Conservation (phyloP, 1,284 basidiomycete species). For the Leccinum pachyderme region DNA sequence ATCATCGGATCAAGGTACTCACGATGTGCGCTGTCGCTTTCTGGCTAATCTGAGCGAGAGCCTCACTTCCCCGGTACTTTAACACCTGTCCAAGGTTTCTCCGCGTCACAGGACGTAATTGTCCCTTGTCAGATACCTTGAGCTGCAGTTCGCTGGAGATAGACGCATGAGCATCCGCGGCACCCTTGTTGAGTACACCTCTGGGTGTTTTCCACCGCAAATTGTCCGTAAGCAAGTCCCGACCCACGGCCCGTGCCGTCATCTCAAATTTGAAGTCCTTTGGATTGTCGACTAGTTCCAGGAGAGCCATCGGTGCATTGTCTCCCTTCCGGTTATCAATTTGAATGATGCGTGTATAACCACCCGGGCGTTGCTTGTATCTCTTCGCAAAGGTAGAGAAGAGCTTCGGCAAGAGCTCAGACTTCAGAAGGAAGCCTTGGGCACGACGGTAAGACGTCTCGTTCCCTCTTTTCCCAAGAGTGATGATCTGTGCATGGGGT, state of each 20-base stretch:
- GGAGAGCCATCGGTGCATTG: constrained; percentile 89
- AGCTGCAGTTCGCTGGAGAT: constrained; percentile 48
- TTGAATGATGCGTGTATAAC: constrained; percentile 94
- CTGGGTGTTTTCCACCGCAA: constrained; percentile 45
- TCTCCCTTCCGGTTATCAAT: constrained; percentile 89
- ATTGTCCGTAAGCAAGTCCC: constrained; percentile 65
- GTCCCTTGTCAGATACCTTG: constrained; percentile 38
- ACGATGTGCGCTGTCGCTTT: constrained; percentile 53
- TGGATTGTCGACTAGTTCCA: constrained; percentile 94
- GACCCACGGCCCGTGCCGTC: constrained; percentile 79
- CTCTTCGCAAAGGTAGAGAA: constrained; percentile 80
- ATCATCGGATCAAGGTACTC: constrained; percentile 21
- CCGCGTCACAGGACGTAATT: constrained; percentile 58
- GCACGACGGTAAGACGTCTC: constrained; percentile 64
- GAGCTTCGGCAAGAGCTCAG: constrained; percentile 73
- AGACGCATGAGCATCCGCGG: constrained; percentile 44
- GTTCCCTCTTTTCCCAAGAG: constrained; percentile 81
- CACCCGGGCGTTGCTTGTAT: constrained; percentile 83
- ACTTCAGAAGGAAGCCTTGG: constrained; percentile 73
- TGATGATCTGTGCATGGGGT: constrained; percentile 68
- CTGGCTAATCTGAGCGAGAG: constrained; percentile 40
- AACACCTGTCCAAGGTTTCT: constrained; percentile 72
- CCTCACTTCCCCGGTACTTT: constrained; percentile 49
- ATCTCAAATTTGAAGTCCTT: constrained; percentile 86
- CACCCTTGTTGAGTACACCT: constrained; percentile 49